Evolutionary conservation across 176 grass and related monocot species (phyloP).

Genomic region (Musa itinerans): DNA sequence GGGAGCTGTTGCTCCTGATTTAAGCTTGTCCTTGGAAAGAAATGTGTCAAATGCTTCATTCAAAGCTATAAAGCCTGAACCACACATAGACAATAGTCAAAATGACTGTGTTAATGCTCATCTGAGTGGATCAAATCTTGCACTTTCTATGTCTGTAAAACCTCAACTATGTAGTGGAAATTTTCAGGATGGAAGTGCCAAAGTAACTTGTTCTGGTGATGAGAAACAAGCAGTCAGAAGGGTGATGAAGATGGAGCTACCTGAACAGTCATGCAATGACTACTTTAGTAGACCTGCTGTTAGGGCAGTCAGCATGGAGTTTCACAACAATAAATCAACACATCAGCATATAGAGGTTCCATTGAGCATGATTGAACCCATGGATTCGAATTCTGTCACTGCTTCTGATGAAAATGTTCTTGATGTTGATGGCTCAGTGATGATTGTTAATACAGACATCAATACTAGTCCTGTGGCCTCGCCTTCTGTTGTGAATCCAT

Average conservation of each 20-base stretch:
- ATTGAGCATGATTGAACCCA: too few species aligned
- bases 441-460: not conserved
- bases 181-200: not conserved
- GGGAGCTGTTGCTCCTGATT: not conserved
- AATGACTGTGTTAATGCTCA: not conserved
- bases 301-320: too few species aligned
- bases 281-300: not conserved
- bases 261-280: not conserved
- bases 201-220: not conserved
- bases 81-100: not conserved
- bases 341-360: too few species aligned
- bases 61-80: not conserved
- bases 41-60: not conserved
- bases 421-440: not conserved
- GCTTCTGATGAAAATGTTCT: not conserved
- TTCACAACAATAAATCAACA: too few species aligned
- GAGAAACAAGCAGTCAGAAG: not conserved
- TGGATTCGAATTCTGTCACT: not conserved
- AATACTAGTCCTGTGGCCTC: not conserved
- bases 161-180: not conserved
- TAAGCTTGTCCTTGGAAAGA: not conserved
- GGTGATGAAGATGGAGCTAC: not conserved
- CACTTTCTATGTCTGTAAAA: not conserved
- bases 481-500: not conserved
- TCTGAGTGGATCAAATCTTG: too few species aligned